Conservation (phyloP, 202 grass and related monocot species). For the Saccharum hybrid region DNA sequence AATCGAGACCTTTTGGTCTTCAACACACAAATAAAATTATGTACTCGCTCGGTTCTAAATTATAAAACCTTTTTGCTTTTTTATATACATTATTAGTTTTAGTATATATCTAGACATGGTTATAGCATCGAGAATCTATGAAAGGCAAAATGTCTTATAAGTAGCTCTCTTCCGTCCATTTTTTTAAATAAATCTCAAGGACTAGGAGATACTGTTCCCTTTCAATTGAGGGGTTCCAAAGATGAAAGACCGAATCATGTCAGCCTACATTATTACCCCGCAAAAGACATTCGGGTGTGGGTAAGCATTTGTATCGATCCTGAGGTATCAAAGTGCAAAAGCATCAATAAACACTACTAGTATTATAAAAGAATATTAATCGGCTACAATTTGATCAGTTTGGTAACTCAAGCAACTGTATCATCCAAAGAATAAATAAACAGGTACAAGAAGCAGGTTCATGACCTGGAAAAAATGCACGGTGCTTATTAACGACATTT, state of each 20-base stretch:
- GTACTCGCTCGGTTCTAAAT: neutral
- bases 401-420: constrained; percentile 47
- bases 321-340: neutral
- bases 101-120: no score
- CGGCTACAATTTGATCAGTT: constrained; percentile 42
- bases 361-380: constrained; percentile 47
- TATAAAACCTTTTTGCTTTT: neutral
- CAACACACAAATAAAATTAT: neutral
- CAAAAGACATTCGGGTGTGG: no score
- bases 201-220: no score
- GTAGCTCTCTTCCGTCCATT: no score
- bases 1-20: neutral
- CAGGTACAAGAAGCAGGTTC: constrained; percentile 39
- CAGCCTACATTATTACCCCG: no score
- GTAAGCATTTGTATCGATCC: neutral
- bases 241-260: no score
- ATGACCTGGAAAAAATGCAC: constrained; percentile 54
- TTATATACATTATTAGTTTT: neutral
- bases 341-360: neutral
- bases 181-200: no score
- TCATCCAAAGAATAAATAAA: constrained; percentile 64
- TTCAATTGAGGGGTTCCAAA: no score
- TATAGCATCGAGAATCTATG: no score
- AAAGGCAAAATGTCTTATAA: no score
- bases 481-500: constrained; percentile 60